Evolutionary conservation across 2,329 filamentous ascomycete species (phyloP), one percentile per base, ranked within the genome.

Genomic region (Aureobasidium sp.): DNA sequence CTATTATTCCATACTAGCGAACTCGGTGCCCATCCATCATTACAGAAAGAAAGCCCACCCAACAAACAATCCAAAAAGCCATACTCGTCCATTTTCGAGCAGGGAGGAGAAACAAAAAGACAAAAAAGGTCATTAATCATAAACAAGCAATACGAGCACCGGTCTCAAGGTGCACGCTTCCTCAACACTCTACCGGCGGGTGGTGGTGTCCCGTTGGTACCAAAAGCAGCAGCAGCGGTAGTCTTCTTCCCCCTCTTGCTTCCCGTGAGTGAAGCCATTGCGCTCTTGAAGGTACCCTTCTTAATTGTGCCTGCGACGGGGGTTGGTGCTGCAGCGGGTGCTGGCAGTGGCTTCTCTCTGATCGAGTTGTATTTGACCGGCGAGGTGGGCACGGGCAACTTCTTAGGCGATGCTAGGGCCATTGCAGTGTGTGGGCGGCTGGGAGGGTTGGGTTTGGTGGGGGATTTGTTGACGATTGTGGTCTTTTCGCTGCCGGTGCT

Each of bases 401-500:
- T 58, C 59, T 64, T 65, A 31, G 54, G 27, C 17, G 60, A 45
- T 66, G 62, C 55, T 17, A 55, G 35, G 13, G 64, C 71, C 61
- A 68, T 70, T 15, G 62, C 50, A 6, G 51, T 57, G 21, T 73
- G 67, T 29, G 74, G 68, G 13, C 71, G 71, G 74, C 73, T n/a
- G 69, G 63, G 69, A 29, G 74, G 69, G 19, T 75, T 70, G 19
- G 43, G 2, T 43, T 58, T 58, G 21, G 55, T 43, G 19, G 53
- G 53, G 3, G 55, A 58, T 70, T 83, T 86, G 71, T 81, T 68
- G 35, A 87, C 78, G 23, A 88, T 83, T 0, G 86, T 88, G 8
- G 82, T 81, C 15, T 81, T 71, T 21, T 70, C 81, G 70, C 85
- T 89, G 5, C 75, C 78, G 68, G 84, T 84, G 69, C 85, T 88